Base-by-base conservation (phyloP, 75 land plant genomes). In the Picea sitchensis region DNA sequence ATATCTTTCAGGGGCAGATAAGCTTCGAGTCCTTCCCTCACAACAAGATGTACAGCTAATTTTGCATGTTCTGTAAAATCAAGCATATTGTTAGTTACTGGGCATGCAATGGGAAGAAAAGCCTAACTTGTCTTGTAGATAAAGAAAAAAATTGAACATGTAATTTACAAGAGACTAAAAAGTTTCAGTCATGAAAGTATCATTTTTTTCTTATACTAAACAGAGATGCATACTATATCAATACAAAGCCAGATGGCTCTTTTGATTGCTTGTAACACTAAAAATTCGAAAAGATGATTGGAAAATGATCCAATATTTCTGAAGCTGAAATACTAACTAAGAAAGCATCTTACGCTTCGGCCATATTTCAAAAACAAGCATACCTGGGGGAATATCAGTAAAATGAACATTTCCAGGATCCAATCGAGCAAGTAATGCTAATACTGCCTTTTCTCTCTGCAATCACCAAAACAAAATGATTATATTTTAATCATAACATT, bases 1-100 rank as follows among this genome's bases (percentile, higher is more conserved):
- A 96, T 94, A 76, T 91, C 97, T 59, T 91, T 84, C 20, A 96
- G 89, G 61, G 99, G 99, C 14, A 96, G 90, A 84, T 92, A 96
- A 30, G 92, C 95, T 87, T 96, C 99, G 59, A 96, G 65, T 9
- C 93, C 99, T 74, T 96, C 99, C 62, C 89, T 87, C 23, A 86
- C 91, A 38, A 96, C 92, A 36, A 96, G 80, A 75, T 96, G 99
- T 14, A 96, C 94, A 58, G 99, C 92, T 79, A 91, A 87, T 62
- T 88, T 86, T 79, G 92, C 99, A 82, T 90, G 82, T 26, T 80
- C 98, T 95, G 84, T 44, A 76, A 76, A 36, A 80, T 58, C 41
- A n/a, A 77, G 54, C 80, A n/a, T 51, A 57, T 30, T 30, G 30
- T 26, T 47, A 74, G 76, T 78, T 73, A 71, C n/a, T 47, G 23